Conservation (phyloP, 176 grass and related monocot genomes). For the Paspalum vaginatum region DNA sequence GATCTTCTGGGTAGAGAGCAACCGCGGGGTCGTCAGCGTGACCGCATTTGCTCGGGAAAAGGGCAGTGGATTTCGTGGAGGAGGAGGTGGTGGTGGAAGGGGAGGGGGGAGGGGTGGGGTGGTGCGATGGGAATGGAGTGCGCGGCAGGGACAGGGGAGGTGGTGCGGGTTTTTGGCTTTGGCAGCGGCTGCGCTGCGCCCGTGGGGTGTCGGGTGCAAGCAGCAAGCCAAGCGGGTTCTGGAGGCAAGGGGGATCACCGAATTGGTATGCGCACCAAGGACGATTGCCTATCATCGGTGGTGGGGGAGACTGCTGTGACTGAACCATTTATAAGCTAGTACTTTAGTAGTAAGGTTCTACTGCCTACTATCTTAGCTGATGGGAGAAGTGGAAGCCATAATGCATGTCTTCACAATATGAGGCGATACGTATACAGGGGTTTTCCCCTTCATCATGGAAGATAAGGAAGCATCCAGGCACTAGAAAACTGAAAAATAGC, state of each 20-base stretch:
- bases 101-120: constrained; percentile 17
- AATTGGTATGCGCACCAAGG: constrained; percentile 7
- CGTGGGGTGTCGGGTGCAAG: constrained; percentile 31
- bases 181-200: background rate
- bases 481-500: background rate
- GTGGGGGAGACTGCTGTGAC: too few relatives aligned
- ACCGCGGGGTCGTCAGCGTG: constrained; percentile 32
- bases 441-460: background rate
- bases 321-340: too few relatives aligned
- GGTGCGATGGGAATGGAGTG: constrained; percentile 36
- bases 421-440: background rate
- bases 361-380: background rate
- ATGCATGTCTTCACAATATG: background rate
- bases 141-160: background rate
- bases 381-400: background rate
- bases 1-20: background rate
- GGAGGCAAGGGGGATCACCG: background rate
- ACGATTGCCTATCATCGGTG: background rate
- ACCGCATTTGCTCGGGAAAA: constrained; percentile 18
- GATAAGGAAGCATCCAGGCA: background rate
- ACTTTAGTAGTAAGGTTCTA: background rate
- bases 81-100: constrained; percentile 45
- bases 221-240: background rate
- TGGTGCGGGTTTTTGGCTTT: background rate
- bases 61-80: constrained; percentile 18